These are phyloP conservation scores for Gnomoniopsis sp. DNA, from an alignment of 2,329 filamentous ascomycete genomes.

Conservation along the genomic window DNA sequence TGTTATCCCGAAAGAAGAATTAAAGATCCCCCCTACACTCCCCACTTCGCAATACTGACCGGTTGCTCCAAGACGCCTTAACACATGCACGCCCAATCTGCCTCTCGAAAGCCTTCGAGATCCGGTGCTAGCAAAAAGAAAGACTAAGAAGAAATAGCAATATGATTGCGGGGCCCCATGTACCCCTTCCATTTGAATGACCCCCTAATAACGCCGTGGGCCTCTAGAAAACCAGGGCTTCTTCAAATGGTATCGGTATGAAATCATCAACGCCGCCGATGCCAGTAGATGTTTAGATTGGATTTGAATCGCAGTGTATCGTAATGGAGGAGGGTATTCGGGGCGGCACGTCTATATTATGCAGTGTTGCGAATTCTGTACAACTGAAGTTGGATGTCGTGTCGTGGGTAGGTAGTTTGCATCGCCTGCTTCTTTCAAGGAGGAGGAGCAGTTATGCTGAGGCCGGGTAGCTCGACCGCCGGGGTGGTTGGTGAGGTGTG, in stretches of 20 bases:
- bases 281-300: slow-evolving; percentile 14
- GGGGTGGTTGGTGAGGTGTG: slow-evolving; percentile 29
- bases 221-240: slow-evolving; percentile 8
- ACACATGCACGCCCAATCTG: not conserved
- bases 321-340: slow-evolving; percentile 1
- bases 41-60: not conserved
- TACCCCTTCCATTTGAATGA: not conserved
- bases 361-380: slow-evolving; percentile 14
- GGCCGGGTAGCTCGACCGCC: slow-evolving; percentile 19
- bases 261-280: slow-evolving; percentile 22
- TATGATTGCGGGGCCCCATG: not conserved
- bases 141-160: not conserved
- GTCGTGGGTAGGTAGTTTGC: not conserved
- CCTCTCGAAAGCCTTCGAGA: not conserved
- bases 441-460: not conserved
- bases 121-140: not conserved
- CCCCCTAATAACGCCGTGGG: slow-evolving; percentile 13
- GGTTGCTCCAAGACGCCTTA: not conserved
- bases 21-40: not conserved
- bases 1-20: not conserved
- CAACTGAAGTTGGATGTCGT: slow-evolving; percentile 13
- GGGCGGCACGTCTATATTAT: slow-evolving; percentile 13
- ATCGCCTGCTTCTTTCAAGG: not conserved
- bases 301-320: slow-evolving; percentile 13
- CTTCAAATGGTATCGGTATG: slow-evolving; percentile 6